Evolutionary conservation across 2,329 filamentous ascomycete species (phyloP), one percentile per base, ranked within the genome.

Genomic region (Diplodia scrobiculata): DNA sequence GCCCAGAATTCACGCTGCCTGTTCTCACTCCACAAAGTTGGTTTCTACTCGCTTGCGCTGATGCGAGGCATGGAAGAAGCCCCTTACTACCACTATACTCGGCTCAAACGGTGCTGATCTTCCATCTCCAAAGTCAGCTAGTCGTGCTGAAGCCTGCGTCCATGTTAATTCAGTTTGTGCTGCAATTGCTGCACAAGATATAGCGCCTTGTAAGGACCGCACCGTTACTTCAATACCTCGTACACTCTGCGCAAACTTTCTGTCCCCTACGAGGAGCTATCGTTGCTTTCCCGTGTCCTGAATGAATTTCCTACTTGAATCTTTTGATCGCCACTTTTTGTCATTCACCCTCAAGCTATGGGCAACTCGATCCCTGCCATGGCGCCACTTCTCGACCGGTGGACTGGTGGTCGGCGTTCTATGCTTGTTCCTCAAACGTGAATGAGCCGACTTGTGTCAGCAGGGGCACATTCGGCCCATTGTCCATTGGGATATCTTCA

Each of bases 361-460:
- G 14, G 25, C 25, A 48, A 19, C 58, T 29, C 17, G 58, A 19
- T 62, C 21, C 9, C 17, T 11, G 5, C n/a, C 5, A 50, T 62
- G 58, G 45, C 58, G 58, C 58, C 58, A 62, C 27, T 50, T 50
- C 41, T 50, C 45, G 34, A 29, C 41, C 45, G 45, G 45, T 62
- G 58, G 29, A 47, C 27, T 32, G 41, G 25, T 17, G 25, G 45
- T 62, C 55, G 6, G n/a, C 14, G 17, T 34, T 62, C 25, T 32
- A 62, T 19, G 41, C 58, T 36, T 62, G 27, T 50, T 50, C 48
- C 45, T 50, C 58, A 36, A 50, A 50, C 58, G 29, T 29, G 29
- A 25, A 29, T 62, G 58, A 62, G 45, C 48, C 58, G 45, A 50
- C 14, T n/a, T 11, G n/a, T 21, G 25, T 19, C 45, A 25, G 21